Conservation (phyloP, 441 rosid genomes). For the Pelargonium cotyledonis region DNA sequence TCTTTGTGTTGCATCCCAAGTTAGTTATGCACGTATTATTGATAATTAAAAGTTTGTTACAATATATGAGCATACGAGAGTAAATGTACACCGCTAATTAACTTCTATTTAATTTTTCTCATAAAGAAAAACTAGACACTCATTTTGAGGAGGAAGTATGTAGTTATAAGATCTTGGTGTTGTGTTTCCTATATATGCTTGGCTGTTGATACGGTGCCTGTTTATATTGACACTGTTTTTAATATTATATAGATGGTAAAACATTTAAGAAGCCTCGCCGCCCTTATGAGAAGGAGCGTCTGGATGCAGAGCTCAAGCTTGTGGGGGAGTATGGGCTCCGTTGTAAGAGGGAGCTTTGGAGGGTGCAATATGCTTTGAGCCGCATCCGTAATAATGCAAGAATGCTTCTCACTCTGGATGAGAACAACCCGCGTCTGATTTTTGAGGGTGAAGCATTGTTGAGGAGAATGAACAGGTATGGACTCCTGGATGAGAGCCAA, state of each 20-base stretch:
- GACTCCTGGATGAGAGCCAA: constrained; percentile 75
- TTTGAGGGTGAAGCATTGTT: constrained; percentile 82
- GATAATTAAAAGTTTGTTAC: no score
- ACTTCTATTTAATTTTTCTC: no score
- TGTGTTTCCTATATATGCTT: no score
- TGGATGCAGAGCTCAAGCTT: constrained; percentile 70
- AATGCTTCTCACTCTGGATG: constrained; percentile 70
- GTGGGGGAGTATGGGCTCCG: constrained; percentile 78
- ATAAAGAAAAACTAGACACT: no score
- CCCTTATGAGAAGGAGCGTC: constrained; percentile 87
- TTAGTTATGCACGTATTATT: no score
- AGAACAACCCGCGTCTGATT: constrained; percentile 66
- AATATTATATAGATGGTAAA: constrained; percentile 55
- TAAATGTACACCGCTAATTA: no score
- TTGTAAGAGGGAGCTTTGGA: constrained; percentile 84
- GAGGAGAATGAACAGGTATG: constrained; percentile 69
- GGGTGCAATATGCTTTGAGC: constrained; percentile 76
- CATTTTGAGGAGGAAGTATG: no score
- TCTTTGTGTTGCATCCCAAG: no score
- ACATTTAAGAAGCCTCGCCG: constrained; percentile 91
- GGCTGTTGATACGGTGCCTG: no score
- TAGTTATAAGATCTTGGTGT: no score
- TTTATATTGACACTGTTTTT: no score
- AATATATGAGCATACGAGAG: no score
- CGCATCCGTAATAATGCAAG: constrained; percentile 84